phyloP scores from a whole-genome alignment of 768 basidiomycete genomes.

The Leccinum ochraceum region DNA sequence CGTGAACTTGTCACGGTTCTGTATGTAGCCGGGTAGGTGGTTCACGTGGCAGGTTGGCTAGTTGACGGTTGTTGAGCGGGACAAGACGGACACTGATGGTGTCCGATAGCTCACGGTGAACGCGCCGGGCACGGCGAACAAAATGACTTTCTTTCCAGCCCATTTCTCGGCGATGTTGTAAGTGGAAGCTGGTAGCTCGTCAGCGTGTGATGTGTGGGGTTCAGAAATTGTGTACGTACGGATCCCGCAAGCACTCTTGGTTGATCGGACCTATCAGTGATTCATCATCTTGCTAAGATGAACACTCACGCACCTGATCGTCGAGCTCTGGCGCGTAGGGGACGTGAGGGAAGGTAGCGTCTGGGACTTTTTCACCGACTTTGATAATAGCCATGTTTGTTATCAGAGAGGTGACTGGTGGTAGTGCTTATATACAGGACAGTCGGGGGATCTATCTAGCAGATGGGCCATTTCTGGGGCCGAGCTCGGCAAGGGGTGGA shows the following conservation, averaged over 20 bases:
- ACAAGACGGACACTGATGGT: background rate
- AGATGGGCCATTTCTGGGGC: too few relatives aligned
- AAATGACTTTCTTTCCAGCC: conserved; percentile 81
- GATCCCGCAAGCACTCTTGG: conserved; percentile 60
- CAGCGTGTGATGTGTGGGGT: background rate
- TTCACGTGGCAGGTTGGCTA: conserved; percentile 44
- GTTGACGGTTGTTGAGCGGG: background rate
- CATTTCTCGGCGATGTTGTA: conserved; percentile 58
- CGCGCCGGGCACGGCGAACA: conserved; percentile 78
- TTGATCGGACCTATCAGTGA: background rate
- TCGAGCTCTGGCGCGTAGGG: conserved; percentile 66
- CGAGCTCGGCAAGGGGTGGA: too few relatives aligned
- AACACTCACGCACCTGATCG: conserved; percentile 46
- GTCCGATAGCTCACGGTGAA: conserved; percentile 60
- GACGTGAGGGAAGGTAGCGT: conserved; percentile 50
- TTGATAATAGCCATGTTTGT: conserved; percentile 41
- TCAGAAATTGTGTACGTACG: conserved; percentile 45
- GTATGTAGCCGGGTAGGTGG: conserved; percentile 49
- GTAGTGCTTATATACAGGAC: background rate
- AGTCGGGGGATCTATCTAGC: conserved; percentile 1
- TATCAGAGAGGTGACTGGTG: background rate
- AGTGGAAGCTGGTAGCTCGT: conserved; percentile 42
- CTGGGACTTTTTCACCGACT: conserved; percentile 54
- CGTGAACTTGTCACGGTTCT: conserved; percentile 48
- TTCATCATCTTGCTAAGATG: conserved; percentile 7